Base-by-base conservation (phyloP, 2,329 filamentous ascomycete genomes). In the Fragosphaeria purpurea region DNA sequence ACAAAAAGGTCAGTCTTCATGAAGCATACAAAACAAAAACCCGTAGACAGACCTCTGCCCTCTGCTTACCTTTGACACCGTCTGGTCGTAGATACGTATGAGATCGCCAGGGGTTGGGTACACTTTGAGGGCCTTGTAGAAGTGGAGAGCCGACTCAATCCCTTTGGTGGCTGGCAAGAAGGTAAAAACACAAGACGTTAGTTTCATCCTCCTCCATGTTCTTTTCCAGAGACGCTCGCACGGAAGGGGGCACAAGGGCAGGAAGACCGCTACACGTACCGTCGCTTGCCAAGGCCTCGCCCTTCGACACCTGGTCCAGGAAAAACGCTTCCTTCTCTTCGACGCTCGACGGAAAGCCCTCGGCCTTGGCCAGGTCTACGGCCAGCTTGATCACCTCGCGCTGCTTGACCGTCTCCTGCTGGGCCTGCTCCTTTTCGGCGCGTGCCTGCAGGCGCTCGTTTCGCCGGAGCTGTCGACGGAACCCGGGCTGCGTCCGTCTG, bases 101-200 rank as follows among this genome's bases (percentile, higher is more conserved):
- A 98, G 76, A 64, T 97, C 93, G 61, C 84, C 80, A 10, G 91
- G 93, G 62, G 88, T 86, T 48, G 93, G 93, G 72, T 98, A 98
- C 60, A 97, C 93, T 79, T 98, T 98, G 59, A 98, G 80, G 43
- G 90, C 93, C 77, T 90, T 94, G 80, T 97, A 98, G 73, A 98
- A 98, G 68, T 87, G 88, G 54, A 97, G 74, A 45, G 93, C 91
- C 47, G 93, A 88, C 58, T 96, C 90, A 53, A 95, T 69, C 41
- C 77, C 74, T 63, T 83, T 80, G 58, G 80, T 71, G 59, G 83
- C 83, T 86, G 59, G 22, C 22, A 22, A 22, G 22, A 22, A 22
- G 38, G 46, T 6, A 40, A 7, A 46, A 13, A 33, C 41, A 44
- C 11, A 51, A 42, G 5, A 46, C 5, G 13, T 13, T 10, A 13